These are phyloP conservation scores for Panellus pusillus DNA, from an alignment of 768 basidiomycete species.

Conservation along the genomic window DNA sequence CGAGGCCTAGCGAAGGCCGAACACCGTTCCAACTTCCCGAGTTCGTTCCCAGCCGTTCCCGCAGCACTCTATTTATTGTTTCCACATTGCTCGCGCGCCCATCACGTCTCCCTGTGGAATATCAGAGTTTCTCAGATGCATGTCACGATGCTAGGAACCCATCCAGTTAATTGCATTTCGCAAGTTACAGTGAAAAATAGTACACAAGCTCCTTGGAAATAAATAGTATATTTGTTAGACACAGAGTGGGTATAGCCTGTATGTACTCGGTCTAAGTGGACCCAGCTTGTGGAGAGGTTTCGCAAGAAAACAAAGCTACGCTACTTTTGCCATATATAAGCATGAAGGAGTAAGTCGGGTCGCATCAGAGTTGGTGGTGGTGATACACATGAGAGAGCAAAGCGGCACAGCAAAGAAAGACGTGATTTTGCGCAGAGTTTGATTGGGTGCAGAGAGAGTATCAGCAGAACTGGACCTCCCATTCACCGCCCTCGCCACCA, in stretches of 20 bases:
- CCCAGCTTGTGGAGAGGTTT: constrained; percentile 15
- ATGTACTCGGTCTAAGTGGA: constrained; percentile 17
- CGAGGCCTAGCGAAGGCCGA: too few species aligned
- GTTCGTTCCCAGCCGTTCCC: too few species aligned
- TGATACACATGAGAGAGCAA: constrained; percentile 24
- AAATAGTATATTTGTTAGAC: constrained; percentile 21
- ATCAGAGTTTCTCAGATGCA: neutral
- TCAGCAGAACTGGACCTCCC: constrained; percentile 76
- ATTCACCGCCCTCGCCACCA: constrained; percentile 71
- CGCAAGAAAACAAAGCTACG: constrained; percentile 15
- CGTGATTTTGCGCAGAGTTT: constrained; percentile 3
- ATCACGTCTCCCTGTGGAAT: constrained; percentile 1
- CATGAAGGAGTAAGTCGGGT: constrained; percentile 6
- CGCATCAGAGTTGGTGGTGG: constrained; percentile 12
- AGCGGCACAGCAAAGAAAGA: constrained; percentile 8
- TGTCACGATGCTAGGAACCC: constrained; percentile 1
- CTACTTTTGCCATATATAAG: constrained; percentile 23
- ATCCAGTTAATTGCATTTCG: constrained; percentile 4
- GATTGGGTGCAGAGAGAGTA: constrained; percentile 4
- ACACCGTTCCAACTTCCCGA: too few species aligned
- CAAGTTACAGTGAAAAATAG: neutral
- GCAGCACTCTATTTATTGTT: too few species aligned
- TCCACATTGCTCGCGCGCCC: neutral
- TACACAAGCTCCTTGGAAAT: constrained; percentile 10
- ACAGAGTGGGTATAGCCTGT: constrained; percentile 19